Percentiles rank a stretch among this genome's conserved stretches.
phyloP scores from a whole-genome alignment of 2,329 filamentous ascomycete species.

The Ploettnerulaceae sp. region DNA sequence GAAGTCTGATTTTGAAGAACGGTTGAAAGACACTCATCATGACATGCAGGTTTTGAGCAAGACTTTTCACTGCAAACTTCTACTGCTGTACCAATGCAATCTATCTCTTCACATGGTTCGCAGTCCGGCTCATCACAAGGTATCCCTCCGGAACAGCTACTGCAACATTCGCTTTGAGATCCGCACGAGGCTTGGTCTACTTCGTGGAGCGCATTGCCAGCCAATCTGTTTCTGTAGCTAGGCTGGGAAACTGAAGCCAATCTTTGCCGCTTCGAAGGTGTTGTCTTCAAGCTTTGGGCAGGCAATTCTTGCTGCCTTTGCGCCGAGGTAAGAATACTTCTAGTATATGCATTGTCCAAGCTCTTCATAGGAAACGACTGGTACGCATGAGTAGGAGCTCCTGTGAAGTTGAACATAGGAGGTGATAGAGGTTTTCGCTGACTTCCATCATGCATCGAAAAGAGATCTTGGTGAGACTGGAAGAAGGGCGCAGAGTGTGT shows the following conservation, averaged over 20 bases:
- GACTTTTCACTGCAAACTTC: slow-evolving; percentile 20
- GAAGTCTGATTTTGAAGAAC: slow-evolving; percentile 14
- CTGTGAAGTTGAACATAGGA: slow-evolving; percentile 1
- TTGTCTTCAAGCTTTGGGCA: neutral
- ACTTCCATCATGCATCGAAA: neutral
- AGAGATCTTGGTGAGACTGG: neutral
- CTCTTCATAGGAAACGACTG: neutral
- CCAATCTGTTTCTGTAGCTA: neutral
- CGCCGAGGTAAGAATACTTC: neutral
- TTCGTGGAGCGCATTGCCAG: neutral
- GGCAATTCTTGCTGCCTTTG: neutral
- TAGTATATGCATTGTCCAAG: neutral
- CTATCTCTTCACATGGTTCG: slow-evolving; percentile 15
- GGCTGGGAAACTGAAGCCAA: neutral
- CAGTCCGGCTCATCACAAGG: slow-evolving; percentile 27
- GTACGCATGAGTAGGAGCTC: slow-evolving; percentile 1
- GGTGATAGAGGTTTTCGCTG: slow-evolving; percentile 5
- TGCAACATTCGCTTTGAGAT: slow-evolving; percentile 27
- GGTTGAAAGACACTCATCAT: slow-evolving; percentile 18
- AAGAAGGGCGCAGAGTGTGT: slow-evolving; percentile 14
- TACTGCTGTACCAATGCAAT: slow-evolving; percentile 16
- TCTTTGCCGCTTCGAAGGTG: slow-evolving; percentile 15
- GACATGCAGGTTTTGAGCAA: slow-evolving; percentile 24
- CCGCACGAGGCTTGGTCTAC: slow-evolving; percentile 2
- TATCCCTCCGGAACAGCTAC: slow-evolving; percentile 26